Evolutionary conservation across 176 grass and related monocot genomes (phyloP), one percentile per base, ranked within the genome.

Genomic region (Rhipidocladum racemiflorum): DNA sequence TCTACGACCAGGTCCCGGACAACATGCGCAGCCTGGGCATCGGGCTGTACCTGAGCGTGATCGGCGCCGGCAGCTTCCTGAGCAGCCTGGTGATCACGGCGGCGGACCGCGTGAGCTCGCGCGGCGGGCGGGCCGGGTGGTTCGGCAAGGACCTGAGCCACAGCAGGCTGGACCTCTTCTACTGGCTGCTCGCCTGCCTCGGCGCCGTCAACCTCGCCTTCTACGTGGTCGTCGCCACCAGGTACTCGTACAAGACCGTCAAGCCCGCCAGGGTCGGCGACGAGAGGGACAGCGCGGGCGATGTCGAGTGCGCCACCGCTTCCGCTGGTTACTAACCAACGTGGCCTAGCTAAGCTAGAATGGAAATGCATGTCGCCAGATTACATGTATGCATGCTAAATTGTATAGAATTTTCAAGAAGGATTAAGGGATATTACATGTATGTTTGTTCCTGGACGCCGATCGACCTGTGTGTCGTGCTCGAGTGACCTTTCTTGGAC

Each of bases 1-100:
- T 97, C 80, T 97, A 97, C 76, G 87, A 89, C 16, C 94, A 97
- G 87, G 89, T 94, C 17, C 94, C 94, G 0, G 94, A 94, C 45
- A 86, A 43, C 18, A 97, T 97, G 94, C 84, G 94, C 75, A 97
- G 94, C 40, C 67, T 94, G 3, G 94, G 94, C 18, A 92, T 97
- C 21, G 91, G 83, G 13, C 66, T 97, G 1, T 97, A 97, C 85
- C 76, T 94, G 2, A 92, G 91, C 63, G 89, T 94, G 10, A 54
- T 94, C 28, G 94, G 94, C 1, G 94, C 80, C n/a, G 85, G 87
- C 7, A 94, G 75, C 77, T 97, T 97, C 72, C 63, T 94, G 4
- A 94, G 89, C 71, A 94, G 91, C 67, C 46, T 90, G 35, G 34
- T 81, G 27, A 97, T 97, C 85, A 80, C 85, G n/a, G 77, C 68